phyloP scores from a whole-genome alignment of 2,329 filamentous ascomycete genomes.

The Trichophyton rubrum region DNA sequence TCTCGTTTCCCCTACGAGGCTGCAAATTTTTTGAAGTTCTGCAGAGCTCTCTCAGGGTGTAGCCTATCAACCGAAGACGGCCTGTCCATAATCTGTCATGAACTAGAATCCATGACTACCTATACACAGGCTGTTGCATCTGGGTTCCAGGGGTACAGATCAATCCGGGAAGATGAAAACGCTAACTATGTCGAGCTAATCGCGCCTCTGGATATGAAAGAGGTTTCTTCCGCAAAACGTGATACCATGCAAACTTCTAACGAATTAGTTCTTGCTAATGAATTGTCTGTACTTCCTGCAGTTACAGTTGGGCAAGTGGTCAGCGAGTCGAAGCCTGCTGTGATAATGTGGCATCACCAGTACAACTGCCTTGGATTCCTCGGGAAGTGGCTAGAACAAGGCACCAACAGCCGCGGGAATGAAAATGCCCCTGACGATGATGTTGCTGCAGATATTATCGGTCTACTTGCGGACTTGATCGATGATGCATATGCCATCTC shows the following conservation, averaged over 20 bases:
- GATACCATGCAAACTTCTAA: neutral
- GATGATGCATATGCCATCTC: constrained; percentile 27
- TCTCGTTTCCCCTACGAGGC: constrained; percentile 79
- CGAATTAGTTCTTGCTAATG: constrained; percentile 25
- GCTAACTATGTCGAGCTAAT: constrained; percentile 61
- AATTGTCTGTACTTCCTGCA: constrained; percentile 27
- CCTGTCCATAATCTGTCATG: constrained; percentile 44
- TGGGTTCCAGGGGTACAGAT: constrained; percentile 60
- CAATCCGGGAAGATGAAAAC: constrained; percentile 75
- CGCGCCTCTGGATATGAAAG: constrained; percentile 41
- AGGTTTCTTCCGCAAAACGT: constrained; percentile 15
- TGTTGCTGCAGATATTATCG: constrained; percentile 60
- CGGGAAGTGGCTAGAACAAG: constrained; percentile 50
- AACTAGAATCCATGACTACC: constrained; percentile 56
- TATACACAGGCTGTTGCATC: constrained; percentile 67
- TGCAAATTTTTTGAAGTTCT: constrained; percentile 61
- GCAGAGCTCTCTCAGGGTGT: constrained; percentile 48
- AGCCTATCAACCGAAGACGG: constrained; percentile 36
- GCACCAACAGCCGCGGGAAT: constrained; percentile 38
- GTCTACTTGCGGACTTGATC: constrained; percentile 59
- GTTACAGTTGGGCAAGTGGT: constrained; percentile 47
- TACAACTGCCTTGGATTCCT: constrained; percentile 73
- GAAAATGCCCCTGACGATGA: constrained; percentile 44
- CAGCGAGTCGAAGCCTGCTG: constrained; percentile 62
- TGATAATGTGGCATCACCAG: constrained; percentile 59